These are phyloP conservation scores for Phellinidium pouzarii DNA, from an alignment of 1,284 basidiomycete species.

Conservation along the genomic window DNA sequence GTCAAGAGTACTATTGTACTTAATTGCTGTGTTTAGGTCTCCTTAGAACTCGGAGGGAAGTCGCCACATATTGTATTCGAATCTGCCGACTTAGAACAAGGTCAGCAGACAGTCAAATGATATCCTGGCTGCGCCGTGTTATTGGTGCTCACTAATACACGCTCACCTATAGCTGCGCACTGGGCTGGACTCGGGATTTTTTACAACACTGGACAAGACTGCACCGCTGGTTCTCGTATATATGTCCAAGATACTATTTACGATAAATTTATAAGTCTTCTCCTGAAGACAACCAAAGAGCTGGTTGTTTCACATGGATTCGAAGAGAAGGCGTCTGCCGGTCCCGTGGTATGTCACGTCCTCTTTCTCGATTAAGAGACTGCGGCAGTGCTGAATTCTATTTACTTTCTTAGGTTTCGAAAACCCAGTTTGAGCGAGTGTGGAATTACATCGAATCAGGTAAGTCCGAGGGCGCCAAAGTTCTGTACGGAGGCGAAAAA, in stretches of 20 bases:
- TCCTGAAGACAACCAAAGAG: constrained; percentile 63
- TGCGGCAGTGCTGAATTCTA: constrained; percentile 1
- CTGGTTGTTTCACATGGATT: constrained; percentile 77
- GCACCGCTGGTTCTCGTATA: constrained; percentile 80
- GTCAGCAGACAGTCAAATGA: constrained; percentile 30
- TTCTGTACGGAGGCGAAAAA: constrained; percentile 74
- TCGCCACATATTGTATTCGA: constrained; percentile 86
- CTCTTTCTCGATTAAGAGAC: background rate
- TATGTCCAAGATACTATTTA: constrained; percentile 84
- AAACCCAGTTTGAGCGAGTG: constrained; percentile 83
- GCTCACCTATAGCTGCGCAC: constrained; percentile 54
- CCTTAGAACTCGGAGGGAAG: constrained; percentile 92
- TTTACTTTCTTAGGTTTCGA: constrained; percentile 54
- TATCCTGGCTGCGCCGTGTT: background rate
- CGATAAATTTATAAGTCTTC: constrained; percentile 69
- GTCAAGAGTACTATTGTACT: constrained; percentile 3
- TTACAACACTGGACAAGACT: constrained; percentile 83
- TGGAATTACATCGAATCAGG: constrained; percentile 87
- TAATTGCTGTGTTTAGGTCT: constrained; percentile 47
- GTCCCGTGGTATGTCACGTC: constrained; percentile 62
- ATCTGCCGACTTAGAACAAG: constrained; percentile 79
- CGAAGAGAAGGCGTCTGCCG: constrained; percentile 67
- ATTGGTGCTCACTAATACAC: background rate
- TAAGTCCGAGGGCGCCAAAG: constrained; percentile 77
- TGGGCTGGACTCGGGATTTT: constrained; percentile 81